Conservation (phyloP, 2,329 filamentous ascomycete genomes). For the Fusarium bactridioides region DNA sequence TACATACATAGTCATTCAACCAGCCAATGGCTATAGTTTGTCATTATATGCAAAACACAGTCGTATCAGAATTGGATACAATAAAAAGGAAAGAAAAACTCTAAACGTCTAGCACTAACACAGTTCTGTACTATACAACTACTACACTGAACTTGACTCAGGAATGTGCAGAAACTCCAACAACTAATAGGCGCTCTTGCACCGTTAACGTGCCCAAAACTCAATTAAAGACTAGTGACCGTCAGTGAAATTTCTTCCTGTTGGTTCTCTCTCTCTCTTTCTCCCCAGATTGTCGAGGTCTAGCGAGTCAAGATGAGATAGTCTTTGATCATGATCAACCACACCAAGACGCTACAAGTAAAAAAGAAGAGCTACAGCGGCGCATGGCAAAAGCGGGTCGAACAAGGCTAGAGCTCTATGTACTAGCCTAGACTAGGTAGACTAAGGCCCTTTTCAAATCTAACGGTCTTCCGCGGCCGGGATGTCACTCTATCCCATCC, state of each 20-base stretch:
- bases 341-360: not conserved
- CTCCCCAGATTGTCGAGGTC: constrained; percentile 3
- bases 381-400: constrained; percentile 27
- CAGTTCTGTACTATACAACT: not conserved
- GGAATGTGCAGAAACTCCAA: constrained; percentile 16
- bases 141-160: constrained; percentile 19
- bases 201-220: not conserved
- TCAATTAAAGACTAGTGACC: not conserved
- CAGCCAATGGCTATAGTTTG: not conserved
- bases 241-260: not conserved
- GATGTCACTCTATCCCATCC: constrained; percentile 8
- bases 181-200: not conserved
- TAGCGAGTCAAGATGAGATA: constrained; percentile 6
- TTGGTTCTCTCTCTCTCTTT: not conserved
- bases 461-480: constrained; percentile 17
- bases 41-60: not conserved
- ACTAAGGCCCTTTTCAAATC: not conserved
- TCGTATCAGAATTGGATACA: not conserved
- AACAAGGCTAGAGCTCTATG: not conserved
- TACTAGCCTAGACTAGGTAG: not conserved
- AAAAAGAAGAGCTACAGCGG: not conserved
- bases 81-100: constrained; percentile 9
- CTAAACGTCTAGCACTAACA: not conserved
- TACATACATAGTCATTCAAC: no score
- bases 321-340: constrained; percentile 2